Percentiles rank a stretch among this genome's conserved stretches.
These are phyloP conservation scores for Rhododendron molle DNA, from an alignment of 148 eudicot species.

Conservation along the genomic window DNA sequence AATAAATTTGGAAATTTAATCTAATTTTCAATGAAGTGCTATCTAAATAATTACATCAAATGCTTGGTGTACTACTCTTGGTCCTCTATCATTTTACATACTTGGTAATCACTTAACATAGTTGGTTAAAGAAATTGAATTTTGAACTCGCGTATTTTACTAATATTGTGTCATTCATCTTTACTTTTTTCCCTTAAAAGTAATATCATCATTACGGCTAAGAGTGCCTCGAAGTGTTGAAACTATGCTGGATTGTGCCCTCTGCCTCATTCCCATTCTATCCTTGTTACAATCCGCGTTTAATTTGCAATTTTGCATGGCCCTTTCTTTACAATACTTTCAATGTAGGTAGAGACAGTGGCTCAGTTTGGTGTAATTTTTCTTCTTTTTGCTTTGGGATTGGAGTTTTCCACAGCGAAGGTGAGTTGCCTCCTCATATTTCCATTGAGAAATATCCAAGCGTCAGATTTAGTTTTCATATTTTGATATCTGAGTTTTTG, in stretches of 20 bases:
- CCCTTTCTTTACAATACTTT: neutral
- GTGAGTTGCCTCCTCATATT: constrained; percentile 21
- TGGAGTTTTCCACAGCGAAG: constrained; percentile 84
- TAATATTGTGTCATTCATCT: neutral
- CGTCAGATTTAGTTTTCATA: neutral
- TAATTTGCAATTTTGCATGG: neutral
- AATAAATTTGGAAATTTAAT: too few relatives aligned
- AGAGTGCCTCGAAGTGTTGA: neutral
- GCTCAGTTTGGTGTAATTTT: constrained; percentile 96
- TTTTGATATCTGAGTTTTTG: neutral
- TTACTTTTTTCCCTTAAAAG: neutral
- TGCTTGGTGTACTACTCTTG: neutral
- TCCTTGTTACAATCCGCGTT: neutral
- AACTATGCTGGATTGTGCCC: neutral
- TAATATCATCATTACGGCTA: neutral
- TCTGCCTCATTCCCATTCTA: neutral
- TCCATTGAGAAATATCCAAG: neutral
- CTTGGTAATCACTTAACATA: neutral
- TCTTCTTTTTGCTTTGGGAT: constrained; percentile 83
- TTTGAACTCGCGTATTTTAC: neutral
- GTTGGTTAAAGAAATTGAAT: neutral
- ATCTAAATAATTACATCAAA: neutral
- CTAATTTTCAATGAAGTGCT: too few relatives aligned
- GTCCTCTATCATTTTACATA: neutral
- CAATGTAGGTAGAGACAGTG: constrained; percentile 82